Conservation (phyloP, 768 basidiomycete genomes). For the Strobilomyces echinocephalus region DNA sequence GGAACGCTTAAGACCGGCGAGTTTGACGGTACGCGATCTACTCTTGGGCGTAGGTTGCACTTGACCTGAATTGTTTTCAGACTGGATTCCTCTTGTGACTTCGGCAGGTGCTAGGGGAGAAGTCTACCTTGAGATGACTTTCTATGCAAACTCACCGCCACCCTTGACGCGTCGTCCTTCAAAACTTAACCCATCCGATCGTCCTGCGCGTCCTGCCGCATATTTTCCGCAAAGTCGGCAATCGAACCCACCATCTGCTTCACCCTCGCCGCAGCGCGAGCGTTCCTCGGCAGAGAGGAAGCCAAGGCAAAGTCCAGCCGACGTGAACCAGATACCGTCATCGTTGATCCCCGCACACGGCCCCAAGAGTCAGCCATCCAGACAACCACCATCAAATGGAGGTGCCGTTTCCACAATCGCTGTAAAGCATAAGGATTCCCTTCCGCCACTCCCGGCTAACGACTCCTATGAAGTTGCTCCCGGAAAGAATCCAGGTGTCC, state of each 20-base stretch:
- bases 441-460: slow-evolving; percentile 40
- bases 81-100: slow-evolving; percentile 61
- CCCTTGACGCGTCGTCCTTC: slow-evolving; percentile 49
- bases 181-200: slow-evolving; percentile 48
- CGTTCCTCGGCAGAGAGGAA: slow-evolving; percentile 13
- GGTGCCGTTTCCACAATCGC: slow-evolving; percentile 2
- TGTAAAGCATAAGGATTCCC: slow-evolving; percentile 23
- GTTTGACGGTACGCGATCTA: slow-evolving; percentile 70
- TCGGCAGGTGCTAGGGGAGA: slow-evolving; percentile 74
- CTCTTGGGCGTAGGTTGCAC: not conserved
- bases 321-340: slow-evolving; percentile 14
- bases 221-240: slow-evolving; percentile 21
- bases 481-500: slow-evolving; percentile 25
- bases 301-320: slow-evolving; percentile 1
- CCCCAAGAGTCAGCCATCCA: slow-evolving; percentile 7
- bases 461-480: slow-evolving; percentile 18
- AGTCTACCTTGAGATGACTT: slow-evolving; percentile 91
- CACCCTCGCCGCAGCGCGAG: slow-evolving; percentile 13
- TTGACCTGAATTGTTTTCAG: slow-evolving; percentile 33
- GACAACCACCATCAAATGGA: slow-evolving; percentile 1
- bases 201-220: slow-evolving; percentile 42
- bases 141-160: slow-evolving; percentile 68
- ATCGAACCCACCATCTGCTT: slow-evolving; percentile 10
- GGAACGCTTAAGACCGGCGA: slow-evolving; percentile 82
- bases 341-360: slow-evolving; percentile 24